Evolutionary conservation across 805 yeast genomes (phyloP), one percentile per base, ranked within the genome.

Genomic region (Kodamaea kaohsiungensis): DNA sequence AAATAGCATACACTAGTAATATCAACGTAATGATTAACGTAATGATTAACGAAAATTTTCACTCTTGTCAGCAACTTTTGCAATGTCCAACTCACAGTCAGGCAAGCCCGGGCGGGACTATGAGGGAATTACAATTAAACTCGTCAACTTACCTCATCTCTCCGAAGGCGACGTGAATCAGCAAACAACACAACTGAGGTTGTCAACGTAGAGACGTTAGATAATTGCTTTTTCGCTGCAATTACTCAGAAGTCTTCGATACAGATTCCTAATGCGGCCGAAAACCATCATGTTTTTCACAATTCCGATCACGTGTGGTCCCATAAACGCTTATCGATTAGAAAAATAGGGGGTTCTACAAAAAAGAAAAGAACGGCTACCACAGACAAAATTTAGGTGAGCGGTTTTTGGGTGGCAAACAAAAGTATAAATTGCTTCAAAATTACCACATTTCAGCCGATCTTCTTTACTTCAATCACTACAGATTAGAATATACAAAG

Each of bases 401-500:
- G 35, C 35, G 35, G 35, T 8, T 30, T 30, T 30, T 12, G 25
- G 53, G 53, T 50, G 53, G 53, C 53, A 50, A 50, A 50, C 43
- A 33, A 48, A 46, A 46, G 45, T 50, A 50, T 50, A 50, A 50
- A 50, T 50, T 35, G 48, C 35, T 15, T 40, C 22, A 7, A 13
- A n/a, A 12, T 43, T 42, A 39, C 25, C 38, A 12, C 35, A 8
- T 30, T 30, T 30, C 35, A 30, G 35, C 13, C 38, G 9, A 17
- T 30, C 33, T 49, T 33, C 6, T 18, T 40, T 16, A 15, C 22
- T 40, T 30, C 15, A 33, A 49, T 25, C 37, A 39, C 25, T 22
- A 40, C 30, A 40, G 17, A 49, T 8, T 16, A 35, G 35, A 42
- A 49, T 27, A 12, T 8, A 49, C 15, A 22, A 62, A 76, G 66